These are phyloP conservation scores for Debaryomyces robertsiae DNA, from an alignment of 1,139 yeast species.

Conservation along the genomic window DNA sequence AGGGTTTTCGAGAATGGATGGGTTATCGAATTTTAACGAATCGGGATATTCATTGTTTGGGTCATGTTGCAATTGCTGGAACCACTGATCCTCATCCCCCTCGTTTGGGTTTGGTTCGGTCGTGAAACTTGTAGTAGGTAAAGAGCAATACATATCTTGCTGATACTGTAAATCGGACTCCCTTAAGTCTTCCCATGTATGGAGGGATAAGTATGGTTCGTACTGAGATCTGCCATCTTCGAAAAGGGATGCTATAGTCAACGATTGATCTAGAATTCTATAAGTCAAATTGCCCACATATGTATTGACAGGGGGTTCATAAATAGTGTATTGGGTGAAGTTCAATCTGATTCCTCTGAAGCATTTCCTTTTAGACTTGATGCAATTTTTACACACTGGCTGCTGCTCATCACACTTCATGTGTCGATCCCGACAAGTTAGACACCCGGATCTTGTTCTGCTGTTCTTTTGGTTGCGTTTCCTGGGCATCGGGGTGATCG, in stretches of 20 bases:
- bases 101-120: constrained; percentile 1
- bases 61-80: constrained; percentile 8
- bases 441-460: constrained; percentile 49
- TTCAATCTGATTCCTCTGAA: constrained; percentile 48
- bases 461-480: constrained; percentile 27
- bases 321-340: constrained; percentile 47
- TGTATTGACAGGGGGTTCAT: constrained; percentile 33
- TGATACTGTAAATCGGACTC: constrained; percentile 39
- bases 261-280: constrained; percentile 43
- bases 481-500: constrained; percentile 17
- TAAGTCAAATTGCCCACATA: constrained; percentile 9
- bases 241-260: constrained; percentile 45
- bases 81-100: constrained; percentile 1
- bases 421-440: constrained; percentile 51
- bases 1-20: constrained; percentile 23
- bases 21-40: constrained; percentile 15
- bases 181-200: constrained; percentile 31
- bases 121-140: constrained; percentile 5
- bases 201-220: constrained; percentile 35
- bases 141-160: constrained; percentile 24
- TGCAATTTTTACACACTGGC: constrained; percentile 49
- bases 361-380: constrained; percentile 45
- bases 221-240: constrained; percentile 35
- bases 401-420: constrained; percentile 52
- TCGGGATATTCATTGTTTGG: background rate